Percentiles rank a stretch among this genome's conserved stretches.
phyloP scores from a whole-genome alignment of 1,284 basidiomycete genomes.

The Ceratobasidium sp. region DNA sequence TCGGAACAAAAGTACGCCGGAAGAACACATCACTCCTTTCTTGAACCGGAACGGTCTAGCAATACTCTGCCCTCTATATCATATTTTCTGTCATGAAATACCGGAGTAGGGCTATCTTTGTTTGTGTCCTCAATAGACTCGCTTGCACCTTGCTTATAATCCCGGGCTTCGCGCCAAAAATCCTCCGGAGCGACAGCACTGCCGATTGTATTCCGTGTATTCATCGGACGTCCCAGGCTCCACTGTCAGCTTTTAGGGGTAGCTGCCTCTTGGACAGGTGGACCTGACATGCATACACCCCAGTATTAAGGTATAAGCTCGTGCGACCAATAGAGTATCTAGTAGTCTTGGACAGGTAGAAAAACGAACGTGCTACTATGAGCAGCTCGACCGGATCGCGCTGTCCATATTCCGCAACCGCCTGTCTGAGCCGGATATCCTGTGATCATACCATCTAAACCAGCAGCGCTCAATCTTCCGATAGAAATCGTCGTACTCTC shows the following conservation, averaged over 20 bases:
- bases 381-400: slow-evolving; percentile 1
- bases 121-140: neutral
- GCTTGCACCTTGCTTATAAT: no score
- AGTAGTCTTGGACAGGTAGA: slow-evolving; percentile 1
- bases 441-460: slow-evolving; percentile 8
- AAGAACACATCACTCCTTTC: slow-evolving; percentile 16
- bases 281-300: neutral
- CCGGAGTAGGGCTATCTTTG: neutral
- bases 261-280: neutral
- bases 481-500: slow-evolving; percentile 35
- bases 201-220: slow-evolving; percentile 4
- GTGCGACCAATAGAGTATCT: neutral
- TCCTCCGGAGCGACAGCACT: neutral
- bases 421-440: slow-evolving; percentile 14
- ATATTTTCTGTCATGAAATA: slow-evolving; percentile 5
- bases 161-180: neutral
- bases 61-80: slow-evolving; percentile 8
- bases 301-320: neutral
- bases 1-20: neutral
- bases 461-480: slow-evolving; percentile 21
- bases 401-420: neutral
- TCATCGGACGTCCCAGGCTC: neutral
- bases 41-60: slow-evolving; percentile 19
- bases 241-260: neutral
- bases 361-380: slow-evolving; percentile 17